Conservation (phyloP, 768 basidiomycete species). For the Cystofilobasidium bisporidii region DNA sequence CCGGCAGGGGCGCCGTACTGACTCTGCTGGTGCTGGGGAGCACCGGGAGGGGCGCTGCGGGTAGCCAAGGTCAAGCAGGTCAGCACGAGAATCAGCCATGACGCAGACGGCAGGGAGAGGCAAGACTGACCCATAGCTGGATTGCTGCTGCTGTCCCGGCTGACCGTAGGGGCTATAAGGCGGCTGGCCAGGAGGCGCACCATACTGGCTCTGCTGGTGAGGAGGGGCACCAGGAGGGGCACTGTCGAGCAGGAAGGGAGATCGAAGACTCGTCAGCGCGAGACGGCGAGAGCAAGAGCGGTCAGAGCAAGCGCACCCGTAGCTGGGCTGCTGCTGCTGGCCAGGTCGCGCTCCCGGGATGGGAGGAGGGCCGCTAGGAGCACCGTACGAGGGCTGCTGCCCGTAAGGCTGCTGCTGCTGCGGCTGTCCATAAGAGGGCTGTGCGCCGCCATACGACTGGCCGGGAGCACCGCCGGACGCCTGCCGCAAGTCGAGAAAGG, state of each 20-base stretch:
- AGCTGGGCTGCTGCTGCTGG: neutral
- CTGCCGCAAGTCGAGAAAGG: too few relatives aligned
- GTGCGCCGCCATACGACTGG: too few relatives aligned
- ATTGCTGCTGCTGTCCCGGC: neutral
- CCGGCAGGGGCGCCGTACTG: constrained; percentile 25
- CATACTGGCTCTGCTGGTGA: too few relatives aligned
- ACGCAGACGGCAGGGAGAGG: neutral
- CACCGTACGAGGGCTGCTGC: constrained; percentile 7
- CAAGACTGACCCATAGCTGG: constrained; percentile 5
- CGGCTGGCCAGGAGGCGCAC: too few relatives aligned
- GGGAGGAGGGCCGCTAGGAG: neutral
- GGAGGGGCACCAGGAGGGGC: constrained; percentile 1
- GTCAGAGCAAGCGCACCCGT: too few relatives aligned
- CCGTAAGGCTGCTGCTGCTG: neutral
- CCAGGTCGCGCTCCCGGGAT: neutral
- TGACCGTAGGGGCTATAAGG: too few relatives aligned
- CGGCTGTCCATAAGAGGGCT: neutral
- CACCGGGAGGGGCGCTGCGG: neutral
- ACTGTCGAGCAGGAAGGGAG: neutral
- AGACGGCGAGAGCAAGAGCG: too few relatives aligned
- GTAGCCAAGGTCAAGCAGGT: neutral
- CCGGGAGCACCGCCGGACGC: neutral
- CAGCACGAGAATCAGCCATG: neutral
- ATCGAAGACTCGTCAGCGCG: too few relatives aligned
- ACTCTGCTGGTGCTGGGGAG: constrained; percentile 10